Evolutionary conservation across 129 eudicot genomes (phyloP), one percentile per base, ranked within the genome.

Genomic region (Smallanthus sonchifolius): DNA sequence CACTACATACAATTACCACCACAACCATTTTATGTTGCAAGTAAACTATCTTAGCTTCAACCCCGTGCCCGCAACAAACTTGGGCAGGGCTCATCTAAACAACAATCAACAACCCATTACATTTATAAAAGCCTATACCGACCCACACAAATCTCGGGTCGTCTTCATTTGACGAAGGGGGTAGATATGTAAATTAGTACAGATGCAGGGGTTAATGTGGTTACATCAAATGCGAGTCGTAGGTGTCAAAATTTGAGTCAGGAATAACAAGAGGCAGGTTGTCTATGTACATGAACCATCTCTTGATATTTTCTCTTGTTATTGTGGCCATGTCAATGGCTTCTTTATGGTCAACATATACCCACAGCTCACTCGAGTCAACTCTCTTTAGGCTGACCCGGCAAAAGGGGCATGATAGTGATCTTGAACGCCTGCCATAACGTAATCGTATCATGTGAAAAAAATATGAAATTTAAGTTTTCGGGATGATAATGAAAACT

Each of bases 341-440:
- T 59, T 87, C 93, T 63, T 70, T 80, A 72, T 77, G 65, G 79
- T 85, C 89, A 55, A 81, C 65, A 7, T 73, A 83, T 51, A 85
- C 84, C 93, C 93, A 87, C 2, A 87, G 79, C 74, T 87, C 89
- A n/a, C 84, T 77, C 1, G 93, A 87, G 69, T 87, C 79, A 24
- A 87, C 93, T 51, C 87, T 60, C 86, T 87, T 87, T 56, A 87
- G 79, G 65, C 87, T 85, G 77, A 85, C 89, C 14, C 93, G 93
- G 74, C 93, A 87, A 62, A 85, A 88, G 3, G 94, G 88, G 75
- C 94, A 88, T 5, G 94, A 88, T 37, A 81, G 72, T 10, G 94
- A 85, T 49, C 86, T 83, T 66, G 85, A 36, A 30, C 86, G 86
- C 90, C 90, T 88, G 84, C 80, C 83, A 57, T 47, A 56, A 19